A percentile compares a stretch with the other conserved stretches of the same genome.
Evolutionary conservation across 495 filamentous ascomycete species (phyloP).

Genomic region (Parachaetomium inaequale): DNA sequence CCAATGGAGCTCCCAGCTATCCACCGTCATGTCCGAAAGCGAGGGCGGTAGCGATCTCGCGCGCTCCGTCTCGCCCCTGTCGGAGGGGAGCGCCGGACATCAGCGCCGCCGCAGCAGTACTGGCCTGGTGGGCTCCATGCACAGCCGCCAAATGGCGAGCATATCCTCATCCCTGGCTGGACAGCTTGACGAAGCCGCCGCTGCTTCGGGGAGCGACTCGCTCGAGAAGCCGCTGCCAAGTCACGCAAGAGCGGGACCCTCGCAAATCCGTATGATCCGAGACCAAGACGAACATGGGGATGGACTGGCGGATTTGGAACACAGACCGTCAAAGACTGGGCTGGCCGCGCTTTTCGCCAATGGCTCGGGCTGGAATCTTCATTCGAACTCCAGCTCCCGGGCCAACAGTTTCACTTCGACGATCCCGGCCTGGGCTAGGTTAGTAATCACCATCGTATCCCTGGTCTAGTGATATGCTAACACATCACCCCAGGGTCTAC

Average conservation of each 20-base stretch:
- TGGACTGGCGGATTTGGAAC: conserved; percentile 49
- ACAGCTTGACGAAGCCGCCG: conserved; percentile 32
- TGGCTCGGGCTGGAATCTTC: conserved; percentile 45
- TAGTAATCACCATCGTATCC: conserved; percentile 10
- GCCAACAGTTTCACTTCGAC: conserved; percentile 54
- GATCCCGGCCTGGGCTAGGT: conserved; percentile 64
- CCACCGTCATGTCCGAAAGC: conserved; percentile 67
- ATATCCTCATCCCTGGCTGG: conserved; percentile 49
- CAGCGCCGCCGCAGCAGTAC: conserved; percentile 37
- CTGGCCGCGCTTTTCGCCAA: conserved; percentile 41
- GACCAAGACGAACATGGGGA: conserved; percentile 56
- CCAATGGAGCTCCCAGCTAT: conserved; percentile 72
- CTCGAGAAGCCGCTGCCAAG: conserved; percentile 38
- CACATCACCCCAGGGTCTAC: conserved; percentile 38
- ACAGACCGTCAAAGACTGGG: conserved; percentile 46
- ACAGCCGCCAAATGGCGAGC: conserved; percentile 50
- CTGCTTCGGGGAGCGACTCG: conserved; percentile 37
- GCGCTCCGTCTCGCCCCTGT: conserved; percentile 44
- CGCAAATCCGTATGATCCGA: conserved; percentile 37
- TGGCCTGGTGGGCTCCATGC: conserved; percentile 38
- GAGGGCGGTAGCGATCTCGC: conserved; percentile 45
- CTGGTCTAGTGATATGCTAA: not conserved
- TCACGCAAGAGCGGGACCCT: conserved; percentile 32
- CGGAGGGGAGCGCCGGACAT: conserved; percentile 25
- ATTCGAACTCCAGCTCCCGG: conserved; percentile 47